phyloP scores from a whole-genome alignment of 179 eudicot genomes.

The Silene noctiflora region DNA sequence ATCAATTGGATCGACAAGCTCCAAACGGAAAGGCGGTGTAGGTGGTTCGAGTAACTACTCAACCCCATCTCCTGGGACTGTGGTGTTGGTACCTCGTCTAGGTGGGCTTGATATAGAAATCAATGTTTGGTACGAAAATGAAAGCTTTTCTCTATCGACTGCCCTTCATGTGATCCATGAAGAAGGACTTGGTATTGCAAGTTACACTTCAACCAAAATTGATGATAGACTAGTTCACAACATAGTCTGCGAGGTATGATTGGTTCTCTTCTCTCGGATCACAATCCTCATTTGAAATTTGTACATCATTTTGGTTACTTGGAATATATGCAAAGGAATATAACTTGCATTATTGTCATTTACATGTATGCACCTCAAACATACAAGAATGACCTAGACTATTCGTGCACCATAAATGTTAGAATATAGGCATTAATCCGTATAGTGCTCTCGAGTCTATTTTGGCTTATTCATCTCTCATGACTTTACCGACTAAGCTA shows the following conservation, averaged over 20 bases:
- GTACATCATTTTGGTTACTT: not conserved
- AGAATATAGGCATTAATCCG: too few relatives aligned
- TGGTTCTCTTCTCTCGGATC: not conserved
- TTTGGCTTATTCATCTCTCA: too few relatives aligned
- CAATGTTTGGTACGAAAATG: slow-evolving; percentile 21
- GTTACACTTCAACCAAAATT: slow-evolving; percentile 34
- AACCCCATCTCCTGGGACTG: not conserved
- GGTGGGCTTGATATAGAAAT: slow-evolving; percentile 46
- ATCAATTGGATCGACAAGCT: not conserved
- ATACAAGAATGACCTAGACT: too few relatives aligned
- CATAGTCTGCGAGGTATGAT: slow-evolving; percentile 44
- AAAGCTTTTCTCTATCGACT: slow-evolving; percentile 35
- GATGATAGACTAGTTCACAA: slow-evolving; percentile 30
- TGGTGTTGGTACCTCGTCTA: slow-evolving; percentile 25
- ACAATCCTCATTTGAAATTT: not conserved
- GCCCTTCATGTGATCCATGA: slow-evolving; percentile 33
- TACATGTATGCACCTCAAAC: too few relatives aligned
- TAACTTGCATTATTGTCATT: too few relatives aligned
- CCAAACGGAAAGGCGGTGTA: not conserved
- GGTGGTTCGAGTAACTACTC: slow-evolving; percentile 25
- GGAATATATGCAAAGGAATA: too few relatives aligned
- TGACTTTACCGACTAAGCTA: too few relatives aligned
- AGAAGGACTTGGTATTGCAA: slow-evolving; percentile 37
- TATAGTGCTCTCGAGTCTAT: too few relatives aligned
- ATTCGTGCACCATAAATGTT: too few relatives aligned